A percentile compares a stretch with the other conserved stretches of the same genome.
Conservation (phyloP, 208 protist genomes). For the Trypanosoma lewisi region DNA sequence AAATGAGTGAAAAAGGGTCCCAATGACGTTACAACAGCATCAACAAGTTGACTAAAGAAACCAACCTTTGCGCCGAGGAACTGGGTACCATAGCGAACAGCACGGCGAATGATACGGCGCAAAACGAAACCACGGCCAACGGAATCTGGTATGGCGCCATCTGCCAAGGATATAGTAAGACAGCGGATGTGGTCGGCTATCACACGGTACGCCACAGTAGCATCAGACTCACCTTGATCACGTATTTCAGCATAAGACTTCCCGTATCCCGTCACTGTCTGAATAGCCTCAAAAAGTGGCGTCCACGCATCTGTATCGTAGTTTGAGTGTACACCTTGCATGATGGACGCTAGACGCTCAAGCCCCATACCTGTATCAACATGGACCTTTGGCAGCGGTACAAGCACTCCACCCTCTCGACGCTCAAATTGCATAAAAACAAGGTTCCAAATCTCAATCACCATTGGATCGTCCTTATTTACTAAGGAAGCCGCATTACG, state of each 20-base stretch:
- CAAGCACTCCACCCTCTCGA: slow-evolving; percentile 83
- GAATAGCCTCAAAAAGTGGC: slow-evolving; percentile 96
- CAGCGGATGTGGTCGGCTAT: slow-evolving; percentile 99
- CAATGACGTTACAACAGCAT: slow-evolving; percentile 85
- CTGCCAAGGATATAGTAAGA: slow-evolving; percentile 95
- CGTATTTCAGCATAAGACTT: slow-evolving; percentile 85
- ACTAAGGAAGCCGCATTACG: slow-evolving; percentile 95
- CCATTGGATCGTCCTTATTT: slow-evolving; percentile 98
- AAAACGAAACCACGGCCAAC: slow-evolving; percentile 97
- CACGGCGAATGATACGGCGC: slow-evolving; percentile 97
- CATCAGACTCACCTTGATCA: slow-evolving; percentile 80
- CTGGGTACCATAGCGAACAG: slow-evolving; percentile 95
- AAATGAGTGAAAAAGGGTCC: slow-evolving; percentile 96
- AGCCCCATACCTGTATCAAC: slow-evolving; percentile 99
- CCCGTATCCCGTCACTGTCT: slow-evolving; percentile 89
- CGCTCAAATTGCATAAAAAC: slow-evolving; percentile 99
- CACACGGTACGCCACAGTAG: slow-evolving; percentile 97
- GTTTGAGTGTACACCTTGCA: slow-evolving; percentile 97
- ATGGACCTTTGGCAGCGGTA: slow-evolving; percentile 90
- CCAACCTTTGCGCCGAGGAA: slow-evolving; percentile 92
- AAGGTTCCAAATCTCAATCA: slow-evolving; percentile 99
- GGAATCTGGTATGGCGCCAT: slow-evolving; percentile 95
- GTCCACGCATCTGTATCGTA: slow-evolving; percentile 99
- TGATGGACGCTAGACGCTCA: slow-evolving; percentile 96
- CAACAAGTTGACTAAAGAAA: slow-evolving; percentile 94